A percentile compares a stretch with the other conserved stretches of the same genome.
Evolutionary conservation across 108 stramenopile genomes (phyloP).

Genomic region (Skeletonema marinoi): DNA sequence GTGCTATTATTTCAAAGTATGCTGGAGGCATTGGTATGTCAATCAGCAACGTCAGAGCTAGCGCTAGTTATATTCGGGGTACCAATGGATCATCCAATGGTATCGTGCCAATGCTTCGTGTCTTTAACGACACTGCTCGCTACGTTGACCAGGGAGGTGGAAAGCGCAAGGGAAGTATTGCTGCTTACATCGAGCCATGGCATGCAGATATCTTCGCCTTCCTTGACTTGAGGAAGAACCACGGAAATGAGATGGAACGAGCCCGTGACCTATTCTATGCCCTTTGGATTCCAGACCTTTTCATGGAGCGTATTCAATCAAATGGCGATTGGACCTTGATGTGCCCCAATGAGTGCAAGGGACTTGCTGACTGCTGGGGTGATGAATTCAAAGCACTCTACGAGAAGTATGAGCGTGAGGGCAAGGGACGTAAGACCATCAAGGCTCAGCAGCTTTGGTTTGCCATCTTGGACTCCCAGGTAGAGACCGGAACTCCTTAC

Average conservation of each 20-base stretch:
- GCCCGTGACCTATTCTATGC: conserved; percentile 99
- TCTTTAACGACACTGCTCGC: conserved; percentile 98
- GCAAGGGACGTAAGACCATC: conserved; percentile 89
- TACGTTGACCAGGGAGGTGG: conserved; percentile 99
- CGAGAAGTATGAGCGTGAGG: conserved; percentile 94
- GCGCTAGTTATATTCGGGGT: conserved; percentile 93
- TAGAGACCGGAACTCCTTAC: conserved; percentile 99
- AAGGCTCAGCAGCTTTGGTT: conserved; percentile 98
- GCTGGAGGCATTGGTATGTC: conserved; percentile 99
- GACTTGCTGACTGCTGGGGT: conserved; percentile 91
- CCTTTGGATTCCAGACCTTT: conserved; percentile 98
- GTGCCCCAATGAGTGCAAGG: conserved; percentile 98
- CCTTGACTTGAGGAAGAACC: conserved; percentile 98
- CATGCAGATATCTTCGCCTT: conserved; percentile 98
- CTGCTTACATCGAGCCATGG: conserved; percentile 99
- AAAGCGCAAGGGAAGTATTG: conserved; percentile 98
- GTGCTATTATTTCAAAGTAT: conserved; percentile 98
- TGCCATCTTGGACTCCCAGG: conserved; percentile 97
- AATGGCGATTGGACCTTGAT: conserved; percentile 91
- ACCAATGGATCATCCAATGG: conserved; percentile 99
- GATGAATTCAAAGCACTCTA: conserved; percentile 94
- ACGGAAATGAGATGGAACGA: conserved; percentile 96
- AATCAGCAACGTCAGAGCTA: conserved; percentile 95
- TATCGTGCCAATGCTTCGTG: conserved; percentile 99
- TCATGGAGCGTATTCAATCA: conserved; percentile 96